These are phyloP conservation scores for Chlamydomonas asymmetrica DNA, from an alignment of 139 green algal species.

Conservation along the genomic window DNA sequence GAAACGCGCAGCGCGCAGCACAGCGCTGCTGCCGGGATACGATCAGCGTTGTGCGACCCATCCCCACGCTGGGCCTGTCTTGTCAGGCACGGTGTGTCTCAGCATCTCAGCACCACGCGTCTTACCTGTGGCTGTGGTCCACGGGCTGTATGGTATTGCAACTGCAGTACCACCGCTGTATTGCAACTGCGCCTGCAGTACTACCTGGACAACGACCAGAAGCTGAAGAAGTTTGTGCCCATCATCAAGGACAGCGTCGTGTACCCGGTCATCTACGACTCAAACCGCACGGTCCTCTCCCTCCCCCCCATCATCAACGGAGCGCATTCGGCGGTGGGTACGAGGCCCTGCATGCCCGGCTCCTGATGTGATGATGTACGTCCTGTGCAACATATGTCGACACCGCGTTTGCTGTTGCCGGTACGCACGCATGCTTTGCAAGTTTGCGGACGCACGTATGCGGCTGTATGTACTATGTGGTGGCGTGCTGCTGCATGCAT, in stretches of 20 bases:
- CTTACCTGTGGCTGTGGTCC: neutral
- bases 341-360: too few species aligned
- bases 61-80: too few species aligned
- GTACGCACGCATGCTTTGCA: neutral
- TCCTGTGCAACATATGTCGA: neutral
- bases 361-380: neutral
- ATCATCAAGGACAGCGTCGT: slow-evolving; percentile 94
- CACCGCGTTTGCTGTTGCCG: too few species aligned
- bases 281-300: slow-evolving; percentile 88
- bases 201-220: slow-evolving; percentile 89
- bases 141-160: neutral
- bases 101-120: neutral
- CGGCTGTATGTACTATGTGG: neutral
- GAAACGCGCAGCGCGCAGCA: too few species aligned
- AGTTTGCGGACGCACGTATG: neutral
- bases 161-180: too few species aligned
- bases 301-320: slow-evolving; percentile 99
- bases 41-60: too few species aligned
- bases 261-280: slow-evolving; percentile 95
- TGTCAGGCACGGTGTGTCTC: too few species aligned
- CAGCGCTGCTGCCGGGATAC: too few species aligned
- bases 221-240: slow-evolving; percentile 94
- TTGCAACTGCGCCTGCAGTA: too few species aligned
- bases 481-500: neutral
- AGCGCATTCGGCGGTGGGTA: slow-evolving; percentile 74